Percentiles rank a stretch among this genome's conserved stretches.
These are phyloP conservation scores for Rhodamnia rubescens DNA, from an alignment of 345 rosid species.

Conservation along the genomic window DNA sequence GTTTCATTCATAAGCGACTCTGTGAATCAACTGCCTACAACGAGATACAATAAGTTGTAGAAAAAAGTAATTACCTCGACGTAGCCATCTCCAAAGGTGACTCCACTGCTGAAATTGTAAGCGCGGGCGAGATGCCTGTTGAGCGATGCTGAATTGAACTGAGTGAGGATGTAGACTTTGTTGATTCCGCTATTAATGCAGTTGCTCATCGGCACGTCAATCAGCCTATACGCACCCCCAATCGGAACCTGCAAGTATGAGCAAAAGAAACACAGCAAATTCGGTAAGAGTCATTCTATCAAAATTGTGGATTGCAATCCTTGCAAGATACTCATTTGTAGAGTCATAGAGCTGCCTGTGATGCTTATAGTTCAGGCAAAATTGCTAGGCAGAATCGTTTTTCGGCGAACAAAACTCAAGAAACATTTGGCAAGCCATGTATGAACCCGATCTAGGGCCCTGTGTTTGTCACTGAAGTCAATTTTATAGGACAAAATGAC, in stretches of 20 bases:
- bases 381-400: not conserved
- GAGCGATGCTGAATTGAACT: constrained; percentile 80
- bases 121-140: constrained; percentile 86
- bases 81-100: constrained; percentile 75
- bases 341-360: not conserved
- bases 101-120: constrained; percentile 63
- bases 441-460: not conserved
- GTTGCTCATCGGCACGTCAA: constrained; percentile 99
- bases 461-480: not conserved
- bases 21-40: not conserved
- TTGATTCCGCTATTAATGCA: constrained; percentile 92
- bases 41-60: not conserved
- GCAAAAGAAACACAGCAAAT: not conserved
- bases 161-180: constrained; percentile 93
- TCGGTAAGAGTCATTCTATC: not conserved
- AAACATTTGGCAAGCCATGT: not conserved
- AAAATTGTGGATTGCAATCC: not conserved
- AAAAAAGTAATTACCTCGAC: constrained; percentile 42
- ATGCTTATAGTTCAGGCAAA: not conserved
- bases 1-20: not conserved
- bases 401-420: not conserved
- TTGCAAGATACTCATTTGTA: not conserved
- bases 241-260: constrained; percentile 53
- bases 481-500: not conserved
- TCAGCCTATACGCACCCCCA: constrained; percentile 90